A percentile compares a stretch with the other conserved stretches of the same genome.
phyloP scores from a whole-genome alignment of 2,329 filamentous ascomycete species.

The Zopfia rhizophila region DNA sequence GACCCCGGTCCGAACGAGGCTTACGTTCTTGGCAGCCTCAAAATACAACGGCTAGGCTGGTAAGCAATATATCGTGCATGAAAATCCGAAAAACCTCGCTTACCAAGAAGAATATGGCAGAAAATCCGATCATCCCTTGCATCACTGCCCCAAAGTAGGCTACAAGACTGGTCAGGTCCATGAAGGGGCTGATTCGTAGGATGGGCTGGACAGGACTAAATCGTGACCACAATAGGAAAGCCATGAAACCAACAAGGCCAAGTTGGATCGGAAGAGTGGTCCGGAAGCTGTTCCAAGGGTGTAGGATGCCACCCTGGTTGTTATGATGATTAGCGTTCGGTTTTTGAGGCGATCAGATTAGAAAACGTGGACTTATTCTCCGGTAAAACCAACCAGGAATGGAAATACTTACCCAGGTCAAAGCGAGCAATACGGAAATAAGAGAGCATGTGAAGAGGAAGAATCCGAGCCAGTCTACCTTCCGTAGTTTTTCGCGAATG shows the following conservation, averaged over 20 bases:
- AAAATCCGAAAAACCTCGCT: slow-evolving; percentile 7
- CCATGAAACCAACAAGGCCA: slow-evolving; percentile 27
- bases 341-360: slow-evolving; percentile 10
- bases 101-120: slow-evolving; percentile 42
- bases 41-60: slow-evolving; percentile 40
- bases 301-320: slow-evolving; percentile 31
- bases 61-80: neutral
- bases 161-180: slow-evolving; percentile 34
- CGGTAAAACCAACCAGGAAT: neutral
- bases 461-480: slow-evolving; percentile 70
- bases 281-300: slow-evolving; percentile 30
- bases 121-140: slow-evolving; percentile 38
- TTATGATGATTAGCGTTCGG: slow-evolving; percentile 10
- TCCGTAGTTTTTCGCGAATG: slow-evolving; percentile 57
- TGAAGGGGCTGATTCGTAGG: slow-evolving; percentile 47
- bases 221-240: slow-evolving; percentile 33
- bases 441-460: slow-evolving; percentile 66
- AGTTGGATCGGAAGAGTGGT: slow-evolving; percentile 32
- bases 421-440: slow-evolving; percentile 65
- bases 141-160: slow-evolving; percentile 43
- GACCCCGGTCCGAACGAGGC: slow-evolving; percentile 32
- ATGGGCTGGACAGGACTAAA: slow-evolving; percentile 33
- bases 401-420: slow-evolving; percentile 59
- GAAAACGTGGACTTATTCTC: neutral
- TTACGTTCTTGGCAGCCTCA: slow-evolving; percentile 32